Evolutionary conservation across 495 filamentous ascomycete species (phyloP).

Genomic region (Durotheca rogersii): DNA sequence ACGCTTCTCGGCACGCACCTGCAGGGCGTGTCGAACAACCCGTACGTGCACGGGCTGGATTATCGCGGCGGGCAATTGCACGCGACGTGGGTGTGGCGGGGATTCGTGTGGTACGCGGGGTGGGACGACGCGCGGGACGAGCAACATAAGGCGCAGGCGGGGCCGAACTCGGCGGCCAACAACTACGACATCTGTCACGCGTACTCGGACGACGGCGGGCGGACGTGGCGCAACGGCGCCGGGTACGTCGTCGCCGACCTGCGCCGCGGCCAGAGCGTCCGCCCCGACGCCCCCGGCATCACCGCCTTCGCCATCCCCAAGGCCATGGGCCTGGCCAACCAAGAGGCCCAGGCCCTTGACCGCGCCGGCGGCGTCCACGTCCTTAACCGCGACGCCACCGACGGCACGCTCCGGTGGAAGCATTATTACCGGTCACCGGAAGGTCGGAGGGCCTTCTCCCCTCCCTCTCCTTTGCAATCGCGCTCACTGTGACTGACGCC

Average conservation of each 20-base stretch:
- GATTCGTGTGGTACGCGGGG: slow-evolving; percentile 43
- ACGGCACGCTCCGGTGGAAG: slow-evolving; percentile 43
- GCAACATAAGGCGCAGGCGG: slow-evolving; percentile 47
- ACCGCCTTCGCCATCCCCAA: slow-evolving; percentile 45
- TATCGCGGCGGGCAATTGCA: slow-evolving; percentile 36
- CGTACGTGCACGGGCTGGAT: slow-evolving; percentile 51
- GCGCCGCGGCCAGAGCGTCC: slow-evolving; percentile 36
- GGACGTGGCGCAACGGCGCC: slow-evolving; percentile 42
- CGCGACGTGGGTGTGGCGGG: slow-evolving; percentile 52
- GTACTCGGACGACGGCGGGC: slow-evolving; percentile 44
- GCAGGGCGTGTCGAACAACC: slow-evolving; percentile 47
- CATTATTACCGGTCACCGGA: slow-evolving; percentile 46
- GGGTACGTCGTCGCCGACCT: slow-evolving; percentile 38
- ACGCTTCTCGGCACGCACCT: slow-evolving; percentile 42
- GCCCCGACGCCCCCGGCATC: slow-evolving; percentile 39
- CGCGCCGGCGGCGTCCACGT: slow-evolving; percentile 48
- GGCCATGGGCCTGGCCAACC: slow-evolving; percentile 45
- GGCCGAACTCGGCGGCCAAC: slow-evolving; percentile 47
- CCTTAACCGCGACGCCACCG: slow-evolving; percentile 43
- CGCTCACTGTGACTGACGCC: neutral
- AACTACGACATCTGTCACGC: slow-evolving; percentile 51
- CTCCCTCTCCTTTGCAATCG: neutral
- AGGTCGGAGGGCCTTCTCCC: slow-evolving; percentile 31
- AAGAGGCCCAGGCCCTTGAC: slow-evolving; percentile 52
- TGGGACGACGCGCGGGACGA: slow-evolving; percentile 45